Percentiles rank a stretch among this genome's conserved stretches.
phyloP scores from a whole-genome alignment of 768 basidiomycete species.

The Serendipita sp. region DNA sequence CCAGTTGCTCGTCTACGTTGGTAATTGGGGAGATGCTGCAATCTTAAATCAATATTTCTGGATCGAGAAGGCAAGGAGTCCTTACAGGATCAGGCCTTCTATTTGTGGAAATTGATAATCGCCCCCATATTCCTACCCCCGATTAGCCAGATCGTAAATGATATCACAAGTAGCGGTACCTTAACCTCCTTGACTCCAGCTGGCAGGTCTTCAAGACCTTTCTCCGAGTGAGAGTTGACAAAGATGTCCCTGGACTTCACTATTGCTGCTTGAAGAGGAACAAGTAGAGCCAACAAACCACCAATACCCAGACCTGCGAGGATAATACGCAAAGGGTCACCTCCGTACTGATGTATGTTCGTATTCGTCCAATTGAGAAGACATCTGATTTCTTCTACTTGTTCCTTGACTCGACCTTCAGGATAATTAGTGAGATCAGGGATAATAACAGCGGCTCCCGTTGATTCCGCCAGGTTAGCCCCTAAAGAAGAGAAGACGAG shows the following conservation, averaged over 20 bases:
- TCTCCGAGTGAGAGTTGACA: not conserved
- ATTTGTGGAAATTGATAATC: slow-evolving; percentile 10
- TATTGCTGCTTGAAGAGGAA: slow-evolving; percentile 12
- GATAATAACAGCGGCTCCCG: slow-evolving; percentile 7
- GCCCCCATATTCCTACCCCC: slow-evolving; percentile 7
- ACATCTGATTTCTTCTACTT: slow-evolving; percentile 6
- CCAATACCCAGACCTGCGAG: slow-evolving; percentile 13
- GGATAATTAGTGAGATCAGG: slow-evolving; percentile 10
- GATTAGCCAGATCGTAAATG: not conserved
- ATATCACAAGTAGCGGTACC: not conserved
- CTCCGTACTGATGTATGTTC: slow-evolving; percentile 9
- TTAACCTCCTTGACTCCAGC: slow-evolving; percentile 12
- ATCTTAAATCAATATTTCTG: not conserved
- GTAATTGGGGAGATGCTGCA: slow-evolving; percentile 1
- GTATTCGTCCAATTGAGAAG: slow-evolving; percentile 6
- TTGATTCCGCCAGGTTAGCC: not conserved
- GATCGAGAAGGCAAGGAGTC: not conserved
- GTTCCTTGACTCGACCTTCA: slow-evolving; percentile 7
- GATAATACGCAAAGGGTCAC: slow-evolving; percentile 10
- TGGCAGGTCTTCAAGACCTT: slow-evolving; percentile 7
- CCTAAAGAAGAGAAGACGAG: slow-evolving; percentile 10
- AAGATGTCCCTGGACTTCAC: slow-evolving; percentile 10
- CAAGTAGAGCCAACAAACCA: slow-evolving; percentile 11
- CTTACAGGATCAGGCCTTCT: slow-evolving; percentile 14
- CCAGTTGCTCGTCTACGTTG: slow-evolving; percentile 13